Base-by-base conservation (phyloP, 2,329 filamentous ascomycete species). In the Aspergillus sp. region DNA sequence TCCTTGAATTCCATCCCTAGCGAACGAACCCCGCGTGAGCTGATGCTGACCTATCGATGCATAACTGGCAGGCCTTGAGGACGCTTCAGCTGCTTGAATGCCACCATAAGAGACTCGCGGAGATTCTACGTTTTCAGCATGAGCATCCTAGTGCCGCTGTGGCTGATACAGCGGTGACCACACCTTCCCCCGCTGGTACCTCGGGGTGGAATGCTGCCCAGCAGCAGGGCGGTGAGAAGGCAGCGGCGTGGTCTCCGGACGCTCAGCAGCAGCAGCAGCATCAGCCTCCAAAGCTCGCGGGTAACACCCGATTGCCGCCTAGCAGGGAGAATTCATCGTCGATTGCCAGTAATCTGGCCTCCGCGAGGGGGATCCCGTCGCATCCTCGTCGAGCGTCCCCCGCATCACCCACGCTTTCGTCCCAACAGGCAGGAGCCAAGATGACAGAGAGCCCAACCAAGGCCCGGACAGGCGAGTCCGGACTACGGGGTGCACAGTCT, bases 321-420 rank as follows among this genome's bases (percentile, higher is more conserved):
- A 2, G 74, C 80, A 28, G 81, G 88, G 85, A 90, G 48, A 81
- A 83, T 2, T 88, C 88, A 1, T 94, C 88, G 1, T 39, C 36
- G 3, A 94, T 95, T 51, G 88, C 88, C 28, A 94, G 81, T 68
- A 94, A 94, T 59, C 72, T 95, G 39, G 89, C 89, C 9, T 88
- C 88, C 9, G 88, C 88, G 30, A 78, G 89, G 53, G 89, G 89
- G 12, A 94, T 94, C 38, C 76, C 76, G 2, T 65, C 72, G 3
- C 70, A 72, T 33, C 68, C 70, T 44, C 69, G 69, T 49, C 76
- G 83, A 50, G 77, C 81, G 27, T 82, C 84, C 50, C 83, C 85
- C 2, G 77, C 82, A 7, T 84, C 80, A 4, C 85, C 86, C 0
- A 84, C 85, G 47, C 71, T 90, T 19, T 88, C 86, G 38, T 83